A percentile compares a stretch with the other conserved stretches of the same genome.
These are phyloP conservation scores for Pinus tabuliformis DNA, from an alignment of 75 land plant genomes.

Conservation along the genomic window DNA sequence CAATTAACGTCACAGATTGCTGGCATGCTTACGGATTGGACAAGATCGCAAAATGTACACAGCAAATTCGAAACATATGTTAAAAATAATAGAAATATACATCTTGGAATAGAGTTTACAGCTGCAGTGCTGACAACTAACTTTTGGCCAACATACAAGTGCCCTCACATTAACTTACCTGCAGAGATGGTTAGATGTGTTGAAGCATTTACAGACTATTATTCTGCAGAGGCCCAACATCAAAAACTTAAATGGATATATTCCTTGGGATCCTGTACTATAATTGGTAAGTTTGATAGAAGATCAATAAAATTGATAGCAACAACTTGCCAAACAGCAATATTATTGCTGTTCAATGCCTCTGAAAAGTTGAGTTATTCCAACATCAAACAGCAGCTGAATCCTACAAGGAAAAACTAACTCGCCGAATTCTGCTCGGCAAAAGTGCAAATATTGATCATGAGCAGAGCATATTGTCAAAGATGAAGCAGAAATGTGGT, in stretches of 20 bases:
- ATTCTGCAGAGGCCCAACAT: constrained; percentile 69
- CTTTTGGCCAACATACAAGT: constrained; percentile 94
- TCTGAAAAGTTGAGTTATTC: constrained; percentile 77
- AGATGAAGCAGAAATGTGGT: not conserved
- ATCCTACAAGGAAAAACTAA: constrained; percentile 66
- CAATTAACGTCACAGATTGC: not conserved
- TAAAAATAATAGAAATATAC: constrained; percentile 14
- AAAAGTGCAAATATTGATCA: not conserved
- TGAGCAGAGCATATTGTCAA: not conserved
- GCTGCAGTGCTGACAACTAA: constrained; percentile 89
- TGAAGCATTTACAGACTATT: constrained; percentile 75
- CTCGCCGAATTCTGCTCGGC: not conserved
- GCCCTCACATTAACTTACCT: constrained; percentile 80
- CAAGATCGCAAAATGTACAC: constrained; percentile 11
- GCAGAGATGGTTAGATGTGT: constrained; percentile 86
- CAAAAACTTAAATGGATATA: constrained; percentile 87
- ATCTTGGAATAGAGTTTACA: constrained; percentile 84
- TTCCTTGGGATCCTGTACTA: constrained; percentile 80
- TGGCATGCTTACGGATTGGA: constrained; percentile 65
- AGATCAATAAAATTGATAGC: too few relatives aligned
- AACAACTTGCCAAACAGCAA: too few relatives aligned
- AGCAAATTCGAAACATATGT: constrained; percentile 12
- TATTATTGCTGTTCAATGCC: not conserved
- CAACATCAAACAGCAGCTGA: constrained; percentile 75
- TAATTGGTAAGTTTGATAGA: constrained; percentile 22